These are phyloP conservation scores for Fusarium fujikuroi DNA, from an alignment of 2,329 filamentous ascomycete species.

Conservation along the genomic window DNA sequence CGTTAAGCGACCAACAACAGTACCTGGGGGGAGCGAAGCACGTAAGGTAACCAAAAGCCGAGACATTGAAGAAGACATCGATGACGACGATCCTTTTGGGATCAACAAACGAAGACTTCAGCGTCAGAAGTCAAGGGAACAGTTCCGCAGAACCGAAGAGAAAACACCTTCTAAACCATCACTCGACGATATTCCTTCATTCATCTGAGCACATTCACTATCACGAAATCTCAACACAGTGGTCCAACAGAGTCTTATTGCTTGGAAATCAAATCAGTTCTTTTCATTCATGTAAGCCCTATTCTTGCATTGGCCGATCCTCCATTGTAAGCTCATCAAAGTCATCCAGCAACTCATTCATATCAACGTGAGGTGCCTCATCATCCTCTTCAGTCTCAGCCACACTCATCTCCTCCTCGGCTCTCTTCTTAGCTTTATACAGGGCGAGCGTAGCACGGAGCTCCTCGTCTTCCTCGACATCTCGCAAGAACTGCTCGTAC, in stretches of 20 bases:
- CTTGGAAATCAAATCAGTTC: slow-evolving; percentile 30
- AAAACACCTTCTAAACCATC: slow-evolving; percentile 22
- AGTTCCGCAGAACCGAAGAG: slow-evolving; percentile 38
- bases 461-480: slow-evolving; percentile 96
- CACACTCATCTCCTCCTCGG: slow-evolving; percentile 72
- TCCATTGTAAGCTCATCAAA: slow-evolving; percentile 79
- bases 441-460: slow-evolving; percentile 84
- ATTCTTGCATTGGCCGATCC: slow-evolving; percentile 51
- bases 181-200: slow-evolving; percentile 52
- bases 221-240: not conserved
- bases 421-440: slow-evolving; percentile 75
- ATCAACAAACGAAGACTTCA: slow-evolving; percentile 46
- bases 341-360: slow-evolving; percentile 89
- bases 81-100: slow-evolving; percentile 52
- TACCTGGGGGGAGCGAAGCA: not conserved
- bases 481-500: slow-evolving; percentile 96
- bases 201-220: slow-evolving; percentile 43
- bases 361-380: slow-evolving; percentile 75
- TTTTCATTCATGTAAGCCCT: slow-evolving; percentile 40
- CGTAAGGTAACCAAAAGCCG: not conserved
- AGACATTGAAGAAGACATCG: slow-evolving; percentile 32
- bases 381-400: slow-evolving; percentile 73
- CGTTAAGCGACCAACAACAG: slow-evolving; percentile 9
- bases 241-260: not conserved
- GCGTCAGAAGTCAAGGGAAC: slow-evolving; percentile 47